Base-by-base conservation (phyloP, 2,329 filamentous ascomycete species). In the Arthrocladium fulminans region DNA sequence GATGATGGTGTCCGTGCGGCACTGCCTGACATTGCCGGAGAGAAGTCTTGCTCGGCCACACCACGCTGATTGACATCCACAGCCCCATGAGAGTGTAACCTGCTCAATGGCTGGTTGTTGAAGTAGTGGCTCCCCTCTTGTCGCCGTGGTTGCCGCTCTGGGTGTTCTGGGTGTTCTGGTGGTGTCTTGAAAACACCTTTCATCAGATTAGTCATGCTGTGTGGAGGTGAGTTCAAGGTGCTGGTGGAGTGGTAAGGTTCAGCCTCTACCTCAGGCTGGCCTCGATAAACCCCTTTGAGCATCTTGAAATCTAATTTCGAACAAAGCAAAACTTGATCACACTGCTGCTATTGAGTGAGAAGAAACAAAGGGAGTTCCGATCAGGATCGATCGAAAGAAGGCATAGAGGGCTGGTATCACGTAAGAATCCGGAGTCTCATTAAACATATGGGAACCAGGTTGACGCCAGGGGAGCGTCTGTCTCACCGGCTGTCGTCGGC, bases 221-320 rank as follows among this genome's bases (percentile, higher is more conserved):
- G 23, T 25, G 44, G 34, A 13, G 15, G 2, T 23, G 34, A 38
- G 32, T 24, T 22, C 22, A 34, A 15, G 4, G 27, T 39, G 6
- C n/a, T 35, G 19, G 34, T 15, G n/a, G 25, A 38, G 35, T 19
- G 34, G n/a, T 32, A 27, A 29, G 34, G n/a, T 22, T 47, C 32
- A 25, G 17, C 24, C 17, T 38, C 17, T 2, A 39, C 23, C 5
- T 35, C 22, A 19, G 23, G 10, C 44, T 47, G 44, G 12, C 34
- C 44, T 25, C 44, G 44, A 23, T 37, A 12, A 24, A 47, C 34
- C 17, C 44, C 44, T 39, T 47, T 47, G 22, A 32, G 22, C 32
- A 27, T 47, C 9, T 32, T 38, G 12, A 30, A 20, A 8, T 44
- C 41, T 19, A 22, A n/a, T 7, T 15, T n/a, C 6, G 22, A 13